Conservation (phyloP, 805 yeast genomes). For the Deakozyma indianensis region DNA sequence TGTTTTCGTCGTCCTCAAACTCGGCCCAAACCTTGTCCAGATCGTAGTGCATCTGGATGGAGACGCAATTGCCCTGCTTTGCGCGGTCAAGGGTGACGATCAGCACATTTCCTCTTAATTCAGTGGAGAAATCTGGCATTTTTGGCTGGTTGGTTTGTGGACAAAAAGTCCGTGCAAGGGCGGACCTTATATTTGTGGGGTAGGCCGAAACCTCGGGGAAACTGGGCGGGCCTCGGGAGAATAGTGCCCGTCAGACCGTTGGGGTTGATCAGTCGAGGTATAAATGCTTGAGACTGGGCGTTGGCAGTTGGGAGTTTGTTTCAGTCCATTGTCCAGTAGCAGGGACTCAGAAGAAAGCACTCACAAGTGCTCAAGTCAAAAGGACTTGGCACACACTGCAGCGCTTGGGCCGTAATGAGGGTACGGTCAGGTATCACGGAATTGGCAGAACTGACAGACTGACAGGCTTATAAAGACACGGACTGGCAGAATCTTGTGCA, state of each 20-base stretch:
- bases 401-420: no score
- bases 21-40: constrained; percentile 10
- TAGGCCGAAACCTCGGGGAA: background rate
- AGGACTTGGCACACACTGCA: no score
- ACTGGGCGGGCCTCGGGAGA: background rate
- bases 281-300: background rate
- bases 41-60: constrained; percentile 7
- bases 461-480: no score
- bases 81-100: constrained; percentile 11
- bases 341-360: no score
- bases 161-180: no score
- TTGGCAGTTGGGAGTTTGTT: background rate
- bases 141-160: background rate
- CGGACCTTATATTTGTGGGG: no score
- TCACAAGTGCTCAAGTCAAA: no score
- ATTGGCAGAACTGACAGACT: no score
- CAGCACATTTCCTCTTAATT: constrained; percentile 4
- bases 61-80: constrained; percentile 9
- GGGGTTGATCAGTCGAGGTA: no score
- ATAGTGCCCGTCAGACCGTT: background rate
- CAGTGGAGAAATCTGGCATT: background rate
- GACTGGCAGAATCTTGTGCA: no score
- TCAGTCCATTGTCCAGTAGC: no score
- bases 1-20: constrained; percentile 10
- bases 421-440: no score